Evolutionary conservation across 495 filamentous ascomycete species (phyloP), one percentile per base, ranked within the genome.

Genomic region (Aspergillus baeticus): DNA sequence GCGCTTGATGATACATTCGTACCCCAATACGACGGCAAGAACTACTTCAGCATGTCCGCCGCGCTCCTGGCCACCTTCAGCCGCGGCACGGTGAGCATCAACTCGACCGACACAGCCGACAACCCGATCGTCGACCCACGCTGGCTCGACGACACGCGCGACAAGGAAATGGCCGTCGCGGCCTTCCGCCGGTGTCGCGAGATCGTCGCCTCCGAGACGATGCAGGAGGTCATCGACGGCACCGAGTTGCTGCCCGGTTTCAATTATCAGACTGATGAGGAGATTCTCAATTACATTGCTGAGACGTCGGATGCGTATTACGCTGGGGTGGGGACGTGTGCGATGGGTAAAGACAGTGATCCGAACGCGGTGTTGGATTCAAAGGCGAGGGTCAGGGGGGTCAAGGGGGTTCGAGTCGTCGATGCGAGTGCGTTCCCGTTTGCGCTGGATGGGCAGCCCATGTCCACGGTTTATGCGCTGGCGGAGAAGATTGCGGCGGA

Each of bases 341-440:
- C 70, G 54, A 86, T 87, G 82, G 84, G 84, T 0, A 65, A 46
- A 10, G 17, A 22, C 0, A 57, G 55, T 20, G 84, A 87, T 59
- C 14, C 59, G 0, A 77, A 71, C 63, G 82, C 84, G 0, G 85
- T 88, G 8, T 72, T 87, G 8, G 85, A 87, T 58, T 57, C 65
- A 0, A 62, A 72, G 10, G 78, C 71, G 0, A 70, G 70, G 26
- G 85, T 87, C 0, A 67, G 68, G 52, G 83, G 83, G 0, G 79
- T 84, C 0, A 51, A 70, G 1, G 65, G 70, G 1, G 47, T 87
- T 45, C 71, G 83, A 15, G 78, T 87, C 13, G 82, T 87, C 3
- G 84, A 87, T 73, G 80, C 78, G 0, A 73, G 70, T 22, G 65
- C 76, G 5, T 81, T 86, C 55, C 77, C 83, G 0, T 72, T 85